These are phyloP conservation scores for Spatholobus suberectus DNA, from an alignment of 306 rosid genomes.

Conservation along the genomic window DNA sequence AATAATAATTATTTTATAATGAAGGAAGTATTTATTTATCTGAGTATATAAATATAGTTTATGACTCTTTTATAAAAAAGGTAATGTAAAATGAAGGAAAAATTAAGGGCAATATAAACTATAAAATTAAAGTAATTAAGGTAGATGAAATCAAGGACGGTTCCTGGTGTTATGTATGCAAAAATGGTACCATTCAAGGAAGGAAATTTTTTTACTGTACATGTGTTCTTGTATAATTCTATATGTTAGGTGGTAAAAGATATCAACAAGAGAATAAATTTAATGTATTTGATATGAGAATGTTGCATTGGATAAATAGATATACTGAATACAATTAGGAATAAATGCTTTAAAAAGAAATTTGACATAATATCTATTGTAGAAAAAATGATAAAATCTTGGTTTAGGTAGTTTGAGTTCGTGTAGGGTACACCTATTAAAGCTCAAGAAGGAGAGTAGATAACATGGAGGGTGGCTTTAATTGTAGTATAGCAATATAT, in stretches of 20 bases:
- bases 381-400: background rate
- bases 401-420: background rate
- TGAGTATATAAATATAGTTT: background rate
- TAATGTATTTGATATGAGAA: slow-evolving; percentile 1
- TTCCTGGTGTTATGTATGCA: background rate
- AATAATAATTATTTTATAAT: background rate
- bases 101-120: background rate
- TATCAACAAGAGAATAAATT: background rate
- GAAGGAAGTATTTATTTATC: background rate
- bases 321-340: background rate
- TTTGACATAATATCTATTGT: background rate
- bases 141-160: background rate
- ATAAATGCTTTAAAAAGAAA: background rate
- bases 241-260: background rate
- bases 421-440: background rate
- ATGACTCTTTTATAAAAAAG: background rate
- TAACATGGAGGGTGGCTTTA: background rate
- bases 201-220: background rate
- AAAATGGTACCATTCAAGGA: background rate
- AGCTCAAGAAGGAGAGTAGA: background rate
- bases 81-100: background rate
- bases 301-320: background rate
- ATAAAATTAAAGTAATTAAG: background rate
- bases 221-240: background rate
- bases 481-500: too few relatives aligned